These are phyloP conservation scores for Rhizomucor pusillus DNA, from an alignment of 371 early-diverging fungal species.

Conservation along the genomic window DNA sequence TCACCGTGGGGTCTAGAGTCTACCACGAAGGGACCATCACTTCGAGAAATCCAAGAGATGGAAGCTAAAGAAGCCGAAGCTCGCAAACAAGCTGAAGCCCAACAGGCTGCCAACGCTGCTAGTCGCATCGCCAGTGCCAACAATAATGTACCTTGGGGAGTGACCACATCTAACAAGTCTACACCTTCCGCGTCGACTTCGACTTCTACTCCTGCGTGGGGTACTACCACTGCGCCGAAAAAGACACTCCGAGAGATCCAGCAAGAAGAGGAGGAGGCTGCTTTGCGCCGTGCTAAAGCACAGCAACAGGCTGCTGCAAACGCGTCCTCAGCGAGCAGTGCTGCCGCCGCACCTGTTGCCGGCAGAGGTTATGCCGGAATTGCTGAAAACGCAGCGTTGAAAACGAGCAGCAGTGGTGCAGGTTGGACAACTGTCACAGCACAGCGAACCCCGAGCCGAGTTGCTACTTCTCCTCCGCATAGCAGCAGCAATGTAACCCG, in stretches of 20 bases:
- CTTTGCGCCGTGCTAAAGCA: slow-evolving; percentile 45
- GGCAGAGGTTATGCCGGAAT: slow-evolving; percentile 50
- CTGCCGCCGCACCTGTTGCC: slow-evolving; percentile 8
- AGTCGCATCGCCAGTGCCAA: not conserved
- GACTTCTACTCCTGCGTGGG: slow-evolving; percentile 54
- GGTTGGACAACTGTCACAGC: slow-evolving; percentile 51
- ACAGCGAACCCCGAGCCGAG: slow-evolving; percentile 29
- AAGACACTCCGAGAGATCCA: slow-evolving; percentile 79
- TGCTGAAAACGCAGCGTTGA: slow-evolving; percentile 26
- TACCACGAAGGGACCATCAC: slow-evolving; percentile 45
- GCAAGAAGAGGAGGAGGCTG: slow-evolving; percentile 69
- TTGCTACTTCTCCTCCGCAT: slow-evolving; percentile 16
- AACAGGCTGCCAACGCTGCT: slow-evolving; percentile 20
- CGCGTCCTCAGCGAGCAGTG: slow-evolving; percentile 15
- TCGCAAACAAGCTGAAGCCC: slow-evolving; percentile 36
- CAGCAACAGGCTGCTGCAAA: slow-evolving; percentile 19
- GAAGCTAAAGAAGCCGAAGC: slow-evolving; percentile 57
- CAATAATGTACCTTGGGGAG: slow-evolving; percentile 38
- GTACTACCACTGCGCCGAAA: slow-evolving; percentile 53
- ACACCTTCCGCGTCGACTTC: slow-evolving; percentile 12
- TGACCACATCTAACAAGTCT: slow-evolving; percentile 29
- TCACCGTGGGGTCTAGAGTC: slow-evolving; percentile 42
- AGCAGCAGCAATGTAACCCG: slow-evolving; percentile 5
- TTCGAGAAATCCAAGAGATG: slow-evolving; percentile 66
- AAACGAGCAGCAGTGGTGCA: slow-evolving; percentile 13